Percentiles rank a stretch among this genome's conserved stretches.
phyloP scores from a whole-genome alignment of 306 rosid genomes.

The Cucumis cinereus region DNA sequence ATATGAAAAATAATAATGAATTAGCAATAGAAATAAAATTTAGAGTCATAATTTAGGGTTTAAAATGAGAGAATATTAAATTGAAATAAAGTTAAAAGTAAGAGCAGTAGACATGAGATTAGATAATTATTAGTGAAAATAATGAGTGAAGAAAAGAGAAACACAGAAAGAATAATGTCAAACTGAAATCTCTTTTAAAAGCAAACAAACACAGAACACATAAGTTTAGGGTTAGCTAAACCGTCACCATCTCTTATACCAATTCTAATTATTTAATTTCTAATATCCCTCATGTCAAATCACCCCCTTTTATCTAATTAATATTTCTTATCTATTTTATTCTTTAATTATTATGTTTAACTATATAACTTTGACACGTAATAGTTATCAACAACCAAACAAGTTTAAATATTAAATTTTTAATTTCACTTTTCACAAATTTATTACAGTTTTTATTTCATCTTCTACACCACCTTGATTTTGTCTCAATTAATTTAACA shows the following conservation, averaged over 20 bases:
- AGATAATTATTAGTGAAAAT: background rate
- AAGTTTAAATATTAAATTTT: too few relatives aligned
- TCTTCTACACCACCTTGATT: too few relatives aligned
- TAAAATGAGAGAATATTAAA: background rate
- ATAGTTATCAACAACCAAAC: too few relatives aligned
- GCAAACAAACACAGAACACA: background rate
- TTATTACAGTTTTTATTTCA: too few relatives aligned
- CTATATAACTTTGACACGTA: background rate
- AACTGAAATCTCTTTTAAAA: background rate
- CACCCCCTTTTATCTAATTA: background rate
- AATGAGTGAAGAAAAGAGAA: background rate
- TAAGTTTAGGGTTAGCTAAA: background rate
- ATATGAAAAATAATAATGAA: too few relatives aligned
- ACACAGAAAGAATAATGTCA: conserved; percentile 2
- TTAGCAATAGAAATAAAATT: too few relatives aligned
- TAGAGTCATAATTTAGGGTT: background rate
- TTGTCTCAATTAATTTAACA: too few relatives aligned
- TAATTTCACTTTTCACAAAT: too few relatives aligned
- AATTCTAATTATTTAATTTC: background rate
- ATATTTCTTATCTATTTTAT: too few relatives aligned
- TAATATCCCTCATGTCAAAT: background rate
- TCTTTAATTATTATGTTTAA: background rate
- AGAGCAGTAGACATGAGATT: background rate
- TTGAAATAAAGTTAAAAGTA: background rate
- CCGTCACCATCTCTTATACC: background rate